Evolutionary conservation across 1,284 basidiomycete species (phyloP), one percentile per base, ranked within the genome.

Genomic region (Coniophora puteana): DNA sequence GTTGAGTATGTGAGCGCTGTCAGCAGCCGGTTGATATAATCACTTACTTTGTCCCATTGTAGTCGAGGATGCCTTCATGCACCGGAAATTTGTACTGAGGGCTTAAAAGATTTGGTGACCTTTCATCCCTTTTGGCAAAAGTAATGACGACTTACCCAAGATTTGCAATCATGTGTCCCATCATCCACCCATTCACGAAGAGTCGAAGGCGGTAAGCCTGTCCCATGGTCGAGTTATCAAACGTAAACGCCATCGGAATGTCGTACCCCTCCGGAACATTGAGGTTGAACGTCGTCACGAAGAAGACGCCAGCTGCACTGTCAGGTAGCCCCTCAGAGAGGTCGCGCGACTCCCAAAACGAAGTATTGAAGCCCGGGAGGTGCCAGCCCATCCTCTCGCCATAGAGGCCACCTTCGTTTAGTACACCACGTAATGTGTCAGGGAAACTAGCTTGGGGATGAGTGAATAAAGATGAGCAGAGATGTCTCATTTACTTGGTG

Each of bases 181-280:
- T 87, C 71, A 83, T 80, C 88, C 88, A 90, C 13, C 87, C 87
- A 52, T 90, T 90, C 18, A 90, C 82, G 45, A 83, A 90, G 38
- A 90, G 48, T 31, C 78, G 66, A 2, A 82, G 83, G 20, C 88
- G 72, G 52, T 88, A 90, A 13, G 81, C 69, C 45, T 80, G 70
- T n/a, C n/a, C n/a, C n/a, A n/a, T n/a, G 8, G 66, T 55, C 2
- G 67, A 61, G 27, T 76, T 69, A 40, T 78, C 74, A 53, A 89
- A 89, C 3, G 71, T 76, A 54, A 75, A 46, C 7, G 71, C 58
- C 38, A 75, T 51, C n/a, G 71, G 71, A 47, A 69, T 73, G 51
- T 75, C 72, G n/a, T 73, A 57, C 4, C 69, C 67, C 4, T 55
- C 38, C 3, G 72, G 67, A 8, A 75, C 58, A 45, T 65, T 54